Evolutionary conservation across 805 yeast species (phyloP), one percentile per base, ranked within the genome.

Genomic region (Blastobotrys chiropterorum): DNA sequence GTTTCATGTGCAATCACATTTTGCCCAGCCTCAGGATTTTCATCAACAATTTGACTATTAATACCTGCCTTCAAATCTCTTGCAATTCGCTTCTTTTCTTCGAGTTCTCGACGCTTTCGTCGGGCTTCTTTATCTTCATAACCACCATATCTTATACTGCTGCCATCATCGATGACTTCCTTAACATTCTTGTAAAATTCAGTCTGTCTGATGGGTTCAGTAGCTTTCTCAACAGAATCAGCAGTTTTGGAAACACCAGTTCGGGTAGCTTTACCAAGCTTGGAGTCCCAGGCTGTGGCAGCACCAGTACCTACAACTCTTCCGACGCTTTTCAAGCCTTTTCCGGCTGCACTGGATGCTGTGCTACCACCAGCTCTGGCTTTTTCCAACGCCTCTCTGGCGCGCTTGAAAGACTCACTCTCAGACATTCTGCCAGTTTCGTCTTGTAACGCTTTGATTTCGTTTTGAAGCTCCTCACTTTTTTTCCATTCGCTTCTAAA

Each of bases 351-450:
- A 16, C 87, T 77, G 3, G 72, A 61, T 7, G 67, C 67, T 38
- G 62, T 55, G 3, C 58, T 50, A 1, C 79, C 71, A 6, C 82
- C 81, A 64, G 80, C 82, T 62, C 86, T 94, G 2, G 98, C 97
- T 51, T 75, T 78, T 51, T 86, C 86, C 61, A 85, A 89, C 0
- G 99, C 99, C 55, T 90, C 97, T 65, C 86, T 85, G 34, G 99
- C 99, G 62, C 79, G 81, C 67, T 85, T 87, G 73, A 87, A 90
- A 2, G 98, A 95, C 50, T 90, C 97, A 47, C 94, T 84, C 61
- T 94, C 98, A 31, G 96, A 88, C 67, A 94, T 78, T 62, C 90
- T 82, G 41, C 96, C 98, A 2, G 97, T 88, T 59, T 95, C 98
- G 70, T 90, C 97, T 67, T 89, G 95, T 51, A 94, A 77, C 14